phyloP scores from a whole-genome alignment of 257 asterid species.

The Plantago elongata region DNA sequence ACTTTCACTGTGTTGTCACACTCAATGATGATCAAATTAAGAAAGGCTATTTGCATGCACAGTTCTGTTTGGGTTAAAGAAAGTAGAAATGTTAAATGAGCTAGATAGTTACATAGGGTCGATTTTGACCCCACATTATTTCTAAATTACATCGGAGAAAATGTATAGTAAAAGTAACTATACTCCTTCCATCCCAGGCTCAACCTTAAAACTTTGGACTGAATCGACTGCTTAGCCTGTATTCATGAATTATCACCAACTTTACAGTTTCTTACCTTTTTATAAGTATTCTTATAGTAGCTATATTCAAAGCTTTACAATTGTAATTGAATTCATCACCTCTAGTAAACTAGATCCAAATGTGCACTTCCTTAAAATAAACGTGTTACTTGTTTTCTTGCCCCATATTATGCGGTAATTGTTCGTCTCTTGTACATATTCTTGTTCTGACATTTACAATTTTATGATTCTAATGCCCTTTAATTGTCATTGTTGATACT shows the following conservation, averaged over 20 bases:
- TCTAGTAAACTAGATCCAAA: conserved; percentile 7
- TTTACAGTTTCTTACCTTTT: too few species aligned
- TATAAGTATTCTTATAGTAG: too few species aligned
- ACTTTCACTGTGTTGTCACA: conserved; percentile 10
- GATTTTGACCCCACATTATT: too few species aligned
- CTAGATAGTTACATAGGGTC: too few species aligned
- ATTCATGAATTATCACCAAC: not conserved
- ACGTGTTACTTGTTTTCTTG: not conserved
- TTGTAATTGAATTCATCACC: not conserved
- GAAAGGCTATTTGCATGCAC: too few species aligned
- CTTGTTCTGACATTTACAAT: not conserved
- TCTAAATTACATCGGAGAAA: too few species aligned
- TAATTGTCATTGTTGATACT: not conserved
- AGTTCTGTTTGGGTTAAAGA: too few species aligned
- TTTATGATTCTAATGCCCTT: conserved; percentile 3
- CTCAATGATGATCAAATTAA: not conserved
- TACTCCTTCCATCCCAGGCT: too few species aligned
- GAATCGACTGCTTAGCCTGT: not conserved
- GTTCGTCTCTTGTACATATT: conserved; percentile 3
- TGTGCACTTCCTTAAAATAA: not conserved
- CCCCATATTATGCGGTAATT: conserved; percentile 10
- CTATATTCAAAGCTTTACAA: not conserved
- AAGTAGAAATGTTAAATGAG: too few species aligned
- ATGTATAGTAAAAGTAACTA: too few species aligned
- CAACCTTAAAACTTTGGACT: not conserved